A percentile compares a stretch with the other conserved stretches of the same genome.
Evolutionary conservation across 2,329 filamentous ascomycete species (phyloP).

Genomic region (Elsinoe batatas): DNA sequence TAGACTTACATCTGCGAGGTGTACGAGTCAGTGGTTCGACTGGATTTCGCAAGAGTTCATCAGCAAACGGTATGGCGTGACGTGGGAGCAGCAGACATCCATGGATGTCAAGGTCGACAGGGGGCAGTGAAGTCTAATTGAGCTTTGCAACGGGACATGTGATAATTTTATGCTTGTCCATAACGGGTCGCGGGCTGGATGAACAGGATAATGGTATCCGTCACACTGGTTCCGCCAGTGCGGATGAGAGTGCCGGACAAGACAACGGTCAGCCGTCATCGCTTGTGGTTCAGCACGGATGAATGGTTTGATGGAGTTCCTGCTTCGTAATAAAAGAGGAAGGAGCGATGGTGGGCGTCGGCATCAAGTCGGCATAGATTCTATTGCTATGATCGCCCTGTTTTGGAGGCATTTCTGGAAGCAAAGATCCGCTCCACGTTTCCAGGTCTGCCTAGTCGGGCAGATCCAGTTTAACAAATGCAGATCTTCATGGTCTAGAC

Average conservation of each 20-base stretch:
- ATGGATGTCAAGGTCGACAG: background rate
- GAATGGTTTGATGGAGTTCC: background rate
- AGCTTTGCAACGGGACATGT: background rate
- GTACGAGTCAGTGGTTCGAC: background rate
- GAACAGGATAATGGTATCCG: background rate
- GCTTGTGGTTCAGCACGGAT: background rate
- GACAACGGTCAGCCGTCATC: background rate
- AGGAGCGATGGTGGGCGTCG: background rate
- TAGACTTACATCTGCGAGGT: too few species aligned
- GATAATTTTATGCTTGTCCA: constrained; percentile 1
- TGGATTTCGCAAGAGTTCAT: background rate
- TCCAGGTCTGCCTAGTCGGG: background rate
- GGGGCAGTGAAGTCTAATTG: background rate
- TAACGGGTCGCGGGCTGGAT: background rate
- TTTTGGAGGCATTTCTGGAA: background rate
- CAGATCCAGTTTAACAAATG: constrained; percentile 1
- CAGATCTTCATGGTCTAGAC: constrained; percentile 6
- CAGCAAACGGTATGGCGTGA: background rate
- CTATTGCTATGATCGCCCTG: background rate
- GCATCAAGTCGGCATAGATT: too few species aligned
- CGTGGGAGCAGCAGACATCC: too few species aligned
- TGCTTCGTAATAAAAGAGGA: background rate
- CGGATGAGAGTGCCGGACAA: constrained; percentile 1
- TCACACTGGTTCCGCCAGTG: background rate
- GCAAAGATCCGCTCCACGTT: background rate